Percentiles rank a stretch among this genome's conserved stretches.
Evolutionary conservation across 768 basidiomycete genomes (phyloP).

Genomic region (Symmetrospora coprosmae): DNA sequence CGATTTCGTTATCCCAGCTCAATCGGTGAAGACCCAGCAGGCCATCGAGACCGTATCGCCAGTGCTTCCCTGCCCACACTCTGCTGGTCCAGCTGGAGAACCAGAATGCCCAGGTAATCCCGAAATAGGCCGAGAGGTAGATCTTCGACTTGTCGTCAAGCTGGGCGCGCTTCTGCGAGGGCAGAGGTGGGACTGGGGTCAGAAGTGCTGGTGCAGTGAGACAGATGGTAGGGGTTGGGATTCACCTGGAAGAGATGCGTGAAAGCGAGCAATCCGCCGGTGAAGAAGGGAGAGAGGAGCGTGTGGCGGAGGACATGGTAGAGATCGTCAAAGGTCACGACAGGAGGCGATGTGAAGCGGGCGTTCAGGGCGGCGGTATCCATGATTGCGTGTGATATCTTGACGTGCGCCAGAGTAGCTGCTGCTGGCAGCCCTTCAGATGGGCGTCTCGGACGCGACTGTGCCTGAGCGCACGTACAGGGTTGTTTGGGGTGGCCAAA

Average conservation of each 20-base stretch:
- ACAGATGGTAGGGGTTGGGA: background rate
- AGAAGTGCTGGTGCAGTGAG: background rate
- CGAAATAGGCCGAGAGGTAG: too few species aligned
- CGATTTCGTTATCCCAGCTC: constrained; percentile 20
- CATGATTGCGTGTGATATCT: too few species aligned
- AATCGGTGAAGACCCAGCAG: background rate
- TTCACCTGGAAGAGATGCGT: background rate
- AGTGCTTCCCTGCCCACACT: constrained; percentile 8
- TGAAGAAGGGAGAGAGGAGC: constrained; percentile 6
- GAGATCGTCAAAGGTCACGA: constrained; percentile 1
- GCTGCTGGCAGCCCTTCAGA: too few species aligned
- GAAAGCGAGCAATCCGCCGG: background rate
- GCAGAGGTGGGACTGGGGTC: too few species aligned
- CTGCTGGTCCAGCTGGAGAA: constrained; percentile 4
- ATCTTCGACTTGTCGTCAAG: too few species aligned
- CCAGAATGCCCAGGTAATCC: background rate
- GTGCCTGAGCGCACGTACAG: too few species aligned
- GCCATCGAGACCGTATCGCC: constrained; percentile 3
- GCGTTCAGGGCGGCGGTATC: too few species aligned
- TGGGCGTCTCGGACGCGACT: too few species aligned
- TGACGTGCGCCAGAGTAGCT: too few species aligned
- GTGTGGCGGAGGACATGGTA: constrained; percentile 3
- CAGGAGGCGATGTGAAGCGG: too few species aligned
- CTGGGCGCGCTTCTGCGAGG: too few species aligned
- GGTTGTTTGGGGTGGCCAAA: too few species aligned